Evolutionary conservation across 2,329 filamentous ascomycete species (phyloP).

Genomic region (Botryotinia calthae): DNA sequence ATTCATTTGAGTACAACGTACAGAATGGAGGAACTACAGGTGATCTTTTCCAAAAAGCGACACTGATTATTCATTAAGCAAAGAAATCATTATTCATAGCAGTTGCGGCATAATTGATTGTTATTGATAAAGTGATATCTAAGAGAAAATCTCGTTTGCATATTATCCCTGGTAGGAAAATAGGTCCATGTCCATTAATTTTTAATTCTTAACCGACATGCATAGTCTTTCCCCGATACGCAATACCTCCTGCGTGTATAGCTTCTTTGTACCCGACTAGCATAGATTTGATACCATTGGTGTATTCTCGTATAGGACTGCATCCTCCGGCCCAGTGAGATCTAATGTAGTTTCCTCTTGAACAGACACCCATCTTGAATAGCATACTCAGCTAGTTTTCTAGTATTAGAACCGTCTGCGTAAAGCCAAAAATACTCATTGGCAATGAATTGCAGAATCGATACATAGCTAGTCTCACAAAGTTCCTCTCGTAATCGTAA

Average conservation of each 20-base stretch:
- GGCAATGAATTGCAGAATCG: not conserved
- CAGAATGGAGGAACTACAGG: not conserved
- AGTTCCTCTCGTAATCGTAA: accelerated
- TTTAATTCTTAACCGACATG: not conserved
- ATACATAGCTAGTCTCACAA: not conserved
- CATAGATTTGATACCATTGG: not conserved
- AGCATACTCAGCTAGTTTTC: not conserved
- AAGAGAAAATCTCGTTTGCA: not conserved
- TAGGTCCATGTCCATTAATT: not conserved
- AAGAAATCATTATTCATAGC: not conserved
- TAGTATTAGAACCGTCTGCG: not conserved
- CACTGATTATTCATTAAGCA: too few relatives aligned
- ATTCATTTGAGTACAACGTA: not conserved
- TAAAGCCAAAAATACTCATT: not conserved
- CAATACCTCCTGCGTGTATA: not conserved
- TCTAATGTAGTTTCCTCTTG: not conserved
- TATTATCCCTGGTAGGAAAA: not conserved
- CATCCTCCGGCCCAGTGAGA: not conserved
- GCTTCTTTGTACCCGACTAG: not conserved
- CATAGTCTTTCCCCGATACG: not conserved
- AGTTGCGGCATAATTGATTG: not conserved
- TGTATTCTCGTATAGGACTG: not conserved
- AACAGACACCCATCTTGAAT: not conserved
- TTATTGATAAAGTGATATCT: not conserved
- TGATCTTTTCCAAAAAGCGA: not conserved